Base-by-base conservation (phyloP, 805 yeast species). In the Candida wancherniae region DNA sequence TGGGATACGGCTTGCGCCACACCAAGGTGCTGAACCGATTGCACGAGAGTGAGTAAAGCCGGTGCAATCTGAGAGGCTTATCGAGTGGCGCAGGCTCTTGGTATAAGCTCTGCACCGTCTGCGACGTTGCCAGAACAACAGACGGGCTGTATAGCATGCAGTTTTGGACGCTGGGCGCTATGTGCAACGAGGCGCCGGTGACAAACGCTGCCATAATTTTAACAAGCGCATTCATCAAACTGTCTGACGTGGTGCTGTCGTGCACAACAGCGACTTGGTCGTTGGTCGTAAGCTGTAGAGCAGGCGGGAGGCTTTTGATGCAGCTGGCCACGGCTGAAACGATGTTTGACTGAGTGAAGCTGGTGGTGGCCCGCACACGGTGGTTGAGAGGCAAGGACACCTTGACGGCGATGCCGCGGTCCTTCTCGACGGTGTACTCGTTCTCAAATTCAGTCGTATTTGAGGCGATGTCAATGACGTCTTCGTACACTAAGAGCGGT, bases 251-350 rank as follows among this genome's bases (percentile, higher is more conserved):
- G 1, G 37, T 26, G 4, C 20, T 26, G 20, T 41, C 44, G 25
- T 49, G 53, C 7, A 55, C 47, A 13, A 50, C 46, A 11, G 44
- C 45, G 5, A 51, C 31, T 9, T 22, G 48, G 42, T 48, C 69
- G 32, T 18, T 55, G 11, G 17, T 53, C 25, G 7, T 53, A 37
- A 35, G 58, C 41, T 15, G 68, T 56, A 33, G 67, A 57, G 36
- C 55, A 40, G 33, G 59, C 1, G 76, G 67, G 50, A 73, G 55
- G 22, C 65, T 68, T 42, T 69, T 74, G 26, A 72, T 40, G 14
- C 70, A 58, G 1, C 81, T 63, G 2, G 83, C 75, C 19, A 71
- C 55, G 5, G 76, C 63, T 39, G 79, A 69, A 4, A 75, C 69
- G 23, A 76, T 50, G 39, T 73, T 72, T 35, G 68, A 57, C 34